These are phyloP conservation scores for Guyanaporus albipodus DNA, from an alignment of 768 basidiomycete genomes.

Conservation along the genomic window DNA sequence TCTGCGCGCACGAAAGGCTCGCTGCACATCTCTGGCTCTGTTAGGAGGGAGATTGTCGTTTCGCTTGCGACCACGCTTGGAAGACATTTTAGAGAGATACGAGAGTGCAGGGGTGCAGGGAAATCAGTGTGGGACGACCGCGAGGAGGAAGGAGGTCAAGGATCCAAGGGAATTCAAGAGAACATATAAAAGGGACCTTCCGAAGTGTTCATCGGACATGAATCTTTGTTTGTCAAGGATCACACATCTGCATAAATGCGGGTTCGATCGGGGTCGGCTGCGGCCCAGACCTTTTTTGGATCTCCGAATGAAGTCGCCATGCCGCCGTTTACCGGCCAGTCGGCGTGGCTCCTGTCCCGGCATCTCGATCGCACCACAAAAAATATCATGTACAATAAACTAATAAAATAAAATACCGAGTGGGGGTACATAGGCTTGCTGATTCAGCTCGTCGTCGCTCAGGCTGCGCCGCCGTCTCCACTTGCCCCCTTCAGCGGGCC, in stretches of 20 bases:
- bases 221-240: conserved; percentile 36
- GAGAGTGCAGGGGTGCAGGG: conserved; percentile 6
- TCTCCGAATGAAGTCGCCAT: conserved; percentile 32
- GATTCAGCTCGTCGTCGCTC: background rate
- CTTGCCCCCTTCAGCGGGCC: too few relatives aligned
- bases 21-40: conserved; percentile 82
- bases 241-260: conserved; percentile 31
- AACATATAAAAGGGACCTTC: conserved; percentile 38
- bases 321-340: conserved; percentile 22
- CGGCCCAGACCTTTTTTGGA: conserved; percentile 34
- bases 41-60: conserved; percentile 59
- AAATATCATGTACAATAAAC: too few relatives aligned
- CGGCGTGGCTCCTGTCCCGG: conserved; percentile 20
- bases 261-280: conserved; percentile 37
- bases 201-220: conserved; percentile 31
- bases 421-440: conserved; percentile 1
- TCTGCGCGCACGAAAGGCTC: conserved; percentile 84
- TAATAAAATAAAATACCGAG: too few relatives aligned
- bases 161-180: conserved; percentile 35
- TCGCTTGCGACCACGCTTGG: conserved; percentile 82
- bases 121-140: conserved; percentile 26
- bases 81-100: conserved; percentile 53
- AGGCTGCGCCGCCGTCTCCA: background rate
- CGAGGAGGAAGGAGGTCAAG: conserved; percentile 30
- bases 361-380: conserved; percentile 18